Evolutionary conservation across 768 basidiomycete species (phyloP).

Genomic region (Auriscalpium microsporum): DNA sequence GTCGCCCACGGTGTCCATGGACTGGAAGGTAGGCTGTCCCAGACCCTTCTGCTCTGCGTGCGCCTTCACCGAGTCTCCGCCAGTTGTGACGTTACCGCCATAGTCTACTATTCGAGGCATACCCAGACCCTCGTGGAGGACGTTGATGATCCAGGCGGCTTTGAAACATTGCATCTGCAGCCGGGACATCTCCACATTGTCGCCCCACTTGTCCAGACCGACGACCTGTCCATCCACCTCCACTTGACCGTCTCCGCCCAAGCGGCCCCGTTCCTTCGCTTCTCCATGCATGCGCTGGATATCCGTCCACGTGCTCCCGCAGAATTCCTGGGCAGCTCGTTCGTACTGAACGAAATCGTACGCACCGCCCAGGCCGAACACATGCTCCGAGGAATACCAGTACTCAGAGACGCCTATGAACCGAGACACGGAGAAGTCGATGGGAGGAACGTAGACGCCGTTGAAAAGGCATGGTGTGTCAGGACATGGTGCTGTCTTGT

Average conservation of each 20-base stretch:
- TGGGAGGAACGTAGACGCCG: conserved; percentile 86
- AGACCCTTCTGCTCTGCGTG: conserved; percentile 81
- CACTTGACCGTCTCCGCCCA: conserved; percentile 56
- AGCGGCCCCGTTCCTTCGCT: conserved; percentile 36
- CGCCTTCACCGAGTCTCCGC: conserved; percentile 59
- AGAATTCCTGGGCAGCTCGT: conserved; percentile 82
- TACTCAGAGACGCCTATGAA: conserved; percentile 99
- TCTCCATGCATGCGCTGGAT: conserved; percentile 59
- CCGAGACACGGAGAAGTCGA: conserved; percentile 86
- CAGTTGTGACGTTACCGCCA: conserved; percentile 67
- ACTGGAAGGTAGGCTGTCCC: conserved; percentile 81
- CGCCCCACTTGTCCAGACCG: conserved; percentile 60
- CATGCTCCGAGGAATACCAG: conserved; percentile 98
- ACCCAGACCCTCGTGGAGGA: conserved; percentile 92
- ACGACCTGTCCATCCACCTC: conserved; percentile 50
- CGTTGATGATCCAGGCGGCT: conserved; percentile 95
- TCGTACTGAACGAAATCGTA: conserved; percentile 98
- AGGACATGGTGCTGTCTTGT: conserved; percentile 76
- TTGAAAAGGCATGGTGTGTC: conserved; percentile 88
- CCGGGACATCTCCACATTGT: conserved; percentile 71
- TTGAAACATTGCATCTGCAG: conserved; percentile 99
- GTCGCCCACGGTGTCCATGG: conserved; percentile 82
- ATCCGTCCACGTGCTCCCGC: conserved; percentile 66
- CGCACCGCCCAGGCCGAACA: conserved; percentile 88
- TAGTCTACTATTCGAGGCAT: conserved; percentile 86